Base-by-base conservation (phyloP, 23 red algal species). In the Pyropia haitanensis region DNA sequence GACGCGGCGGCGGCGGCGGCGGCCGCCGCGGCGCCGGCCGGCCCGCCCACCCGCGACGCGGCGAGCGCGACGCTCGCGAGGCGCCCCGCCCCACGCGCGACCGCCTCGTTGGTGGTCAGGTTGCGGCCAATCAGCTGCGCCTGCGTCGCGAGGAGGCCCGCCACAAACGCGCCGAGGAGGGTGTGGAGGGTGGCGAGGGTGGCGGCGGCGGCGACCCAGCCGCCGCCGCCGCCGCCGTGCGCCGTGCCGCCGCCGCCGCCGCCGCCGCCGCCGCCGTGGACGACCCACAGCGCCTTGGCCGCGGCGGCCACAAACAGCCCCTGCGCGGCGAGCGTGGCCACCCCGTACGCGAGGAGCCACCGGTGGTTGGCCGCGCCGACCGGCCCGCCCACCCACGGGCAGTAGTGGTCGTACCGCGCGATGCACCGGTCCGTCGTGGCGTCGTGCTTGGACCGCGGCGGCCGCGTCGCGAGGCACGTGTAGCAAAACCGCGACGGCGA, bases 391-490 rank as follows among this genome's bases (percentile, higher is more conserved):
- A 88, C 58, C 81, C 81, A 95, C 18, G 78, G 81, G 61, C 90
- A 95, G 39, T 95, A 70, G 51, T 95, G 90, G 63, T 95, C 90
- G 70, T 76, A 78, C 20, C 51, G 28, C 15, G 64, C 56, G n/a
- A 88, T 71, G 72, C 82, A 88, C 21, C 67, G 33, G 60, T 85
- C 80, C 25, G 68, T 31, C 48, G 68, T 63, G 20, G 46, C 18
- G 24, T 63, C 73, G 69, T 85, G 80, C 19, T 85, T 85, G 54
- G 80, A 85, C 61, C 80, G 57, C 2, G 69, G 61, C n/a, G 80
- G 80, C 26, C 69, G 56, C n/a, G 23, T 52, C 2, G 80, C 70
- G 15, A 85, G 55, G 39, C 80, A 85, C 17, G 71, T 67, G 51
- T 58, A 75, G 61, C 80, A 85, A 28, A 75, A 85, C 13, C 62